Evolutionary conservation across 2,329 filamentous ascomycete species (phyloP).

Genomic region (Aspergillus sp.): DNA sequence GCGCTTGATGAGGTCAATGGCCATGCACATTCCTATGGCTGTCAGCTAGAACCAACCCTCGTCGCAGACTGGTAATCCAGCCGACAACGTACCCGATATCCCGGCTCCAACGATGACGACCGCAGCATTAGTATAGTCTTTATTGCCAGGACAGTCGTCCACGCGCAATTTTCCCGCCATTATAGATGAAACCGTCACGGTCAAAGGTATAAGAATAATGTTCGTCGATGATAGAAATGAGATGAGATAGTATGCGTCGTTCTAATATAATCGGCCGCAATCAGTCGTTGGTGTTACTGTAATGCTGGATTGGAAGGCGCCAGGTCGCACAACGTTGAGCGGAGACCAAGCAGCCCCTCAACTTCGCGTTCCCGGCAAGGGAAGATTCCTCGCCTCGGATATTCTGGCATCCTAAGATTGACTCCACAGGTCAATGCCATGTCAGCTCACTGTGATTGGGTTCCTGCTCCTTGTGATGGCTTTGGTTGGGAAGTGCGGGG

Average conservation of each 20-base stretch:
- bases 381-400: background rate
- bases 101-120: constrained; percentile 60
- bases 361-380: background rate
- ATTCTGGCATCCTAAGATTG: background rate
- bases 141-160: constrained; percentile 40
- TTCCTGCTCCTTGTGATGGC: background rate
- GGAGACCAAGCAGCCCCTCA: background rate
- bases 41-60: background rate
- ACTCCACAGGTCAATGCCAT: background rate
- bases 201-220: background rate
- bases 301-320: background rate
- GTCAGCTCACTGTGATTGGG: background rate
- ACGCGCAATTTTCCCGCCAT: constrained; percentile 3
- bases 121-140: constrained; percentile 52
- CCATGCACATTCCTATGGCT: constrained; percentile 52
- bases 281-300: no score
- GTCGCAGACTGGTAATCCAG: background rate
- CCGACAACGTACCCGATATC: constrained; percentile 44
- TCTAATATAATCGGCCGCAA: background rate
- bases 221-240: background rate
- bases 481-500: background rate
- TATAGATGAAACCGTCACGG: background rate
- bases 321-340: background rate
- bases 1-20: constrained; percentile 55
- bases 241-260: background rate